Percentiles rank a stretch among this genome's conserved stretches.
Conservation (phyloP, 2,329 filamentous ascomycete genomes). For the Penicillium sp. region DNA sequence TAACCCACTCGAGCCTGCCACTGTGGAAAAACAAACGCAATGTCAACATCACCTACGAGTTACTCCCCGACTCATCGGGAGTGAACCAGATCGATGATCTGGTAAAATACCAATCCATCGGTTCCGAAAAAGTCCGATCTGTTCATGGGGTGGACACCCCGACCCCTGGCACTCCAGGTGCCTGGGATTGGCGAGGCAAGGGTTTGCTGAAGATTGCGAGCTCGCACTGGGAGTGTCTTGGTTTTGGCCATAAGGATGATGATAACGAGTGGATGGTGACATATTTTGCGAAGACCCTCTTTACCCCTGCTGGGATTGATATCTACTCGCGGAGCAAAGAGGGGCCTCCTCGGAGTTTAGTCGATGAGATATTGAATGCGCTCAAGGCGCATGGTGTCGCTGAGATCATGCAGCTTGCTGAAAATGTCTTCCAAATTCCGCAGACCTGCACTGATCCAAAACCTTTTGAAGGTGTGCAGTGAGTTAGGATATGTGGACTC, state of each 20-base stretch:
- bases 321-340: conserved; percentile 57
- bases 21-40: conserved; percentile 23
- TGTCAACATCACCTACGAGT: conserved; percentile 21
- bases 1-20: conserved; percentile 21
- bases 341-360: conserved; percentile 1
- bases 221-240: conserved; percentile 65
- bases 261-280: conserved; percentile 66
- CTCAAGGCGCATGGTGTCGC: conserved; percentile 6
- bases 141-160: conserved; percentile 18
- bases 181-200: conserved; percentile 73
- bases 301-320: conserved; percentile 77
- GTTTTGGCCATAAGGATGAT: conserved; percentile 25
- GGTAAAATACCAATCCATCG: conserved; percentile 15
- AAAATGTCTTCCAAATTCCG: conserved; percentile 12
- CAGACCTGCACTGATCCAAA: too few species aligned
- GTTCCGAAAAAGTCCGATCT: conserved; percentile 15
- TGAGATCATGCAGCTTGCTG: conserved; percentile 10
- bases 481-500: too few species aligned
- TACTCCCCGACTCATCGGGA: conserved; percentile 5
- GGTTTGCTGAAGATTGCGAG: conserved; percentile 67
- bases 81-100: conserved; percentile 17
- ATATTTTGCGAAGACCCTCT: conserved; percentile 76
- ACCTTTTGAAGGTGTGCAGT: too few species aligned
- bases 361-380: conserved; percentile 11
- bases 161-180: conserved; percentile 26